phyloP scores from a whole-genome alignment of 1,284 basidiomycete species.

The Cryptococcus hybrid region DNA sequence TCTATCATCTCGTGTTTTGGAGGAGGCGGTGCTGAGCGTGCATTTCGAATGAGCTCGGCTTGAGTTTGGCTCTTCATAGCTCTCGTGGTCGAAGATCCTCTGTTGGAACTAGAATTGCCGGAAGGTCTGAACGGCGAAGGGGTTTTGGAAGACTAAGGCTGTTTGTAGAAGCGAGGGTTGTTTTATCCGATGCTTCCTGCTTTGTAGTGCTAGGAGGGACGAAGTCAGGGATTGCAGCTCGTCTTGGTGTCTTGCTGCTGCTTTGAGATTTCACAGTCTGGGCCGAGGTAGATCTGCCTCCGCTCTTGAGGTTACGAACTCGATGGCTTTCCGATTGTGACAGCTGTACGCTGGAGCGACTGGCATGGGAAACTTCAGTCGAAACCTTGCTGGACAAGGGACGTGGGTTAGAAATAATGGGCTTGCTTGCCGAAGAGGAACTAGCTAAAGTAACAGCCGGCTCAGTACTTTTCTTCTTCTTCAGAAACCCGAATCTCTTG shows the following conservation, averaged over 20 bases:
- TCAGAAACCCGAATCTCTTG: neutral
- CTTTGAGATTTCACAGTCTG: conserved; percentile 15
- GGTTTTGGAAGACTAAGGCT: conserved; percentile 24
- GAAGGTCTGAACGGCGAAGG: conserved; percentile 1
- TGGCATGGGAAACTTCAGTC: conserved; percentile 2
- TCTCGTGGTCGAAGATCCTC: neutral
- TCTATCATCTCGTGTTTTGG: too few relatives aligned
- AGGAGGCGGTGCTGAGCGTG: conserved; percentile 30
- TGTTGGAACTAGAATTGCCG: too few relatives aligned
- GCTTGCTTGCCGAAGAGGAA: neutral
- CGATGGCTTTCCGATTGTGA: neutral
- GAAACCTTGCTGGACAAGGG: neutral
- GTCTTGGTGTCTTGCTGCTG: conserved; percentile 8
- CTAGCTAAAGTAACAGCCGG: conserved; percentile 1
- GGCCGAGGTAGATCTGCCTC: conserved; percentile 11
- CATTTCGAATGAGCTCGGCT: conserved; percentile 29
- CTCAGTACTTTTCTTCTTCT: conserved; percentile 2
- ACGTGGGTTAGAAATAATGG: neutral
- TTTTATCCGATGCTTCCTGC: neutral
- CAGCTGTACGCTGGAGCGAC: neutral
- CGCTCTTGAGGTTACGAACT: conserved; percentile 1
- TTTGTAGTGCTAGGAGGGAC: conserved; percentile 4
- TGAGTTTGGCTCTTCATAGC: conserved; percentile 25
- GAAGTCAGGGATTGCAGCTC: conserved; percentile 23
- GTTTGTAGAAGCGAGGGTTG: conserved; percentile 15